Conservation (phyloP, 2,329 filamentous ascomycete genomes). For the Dothideomycetes sp. region DNA sequence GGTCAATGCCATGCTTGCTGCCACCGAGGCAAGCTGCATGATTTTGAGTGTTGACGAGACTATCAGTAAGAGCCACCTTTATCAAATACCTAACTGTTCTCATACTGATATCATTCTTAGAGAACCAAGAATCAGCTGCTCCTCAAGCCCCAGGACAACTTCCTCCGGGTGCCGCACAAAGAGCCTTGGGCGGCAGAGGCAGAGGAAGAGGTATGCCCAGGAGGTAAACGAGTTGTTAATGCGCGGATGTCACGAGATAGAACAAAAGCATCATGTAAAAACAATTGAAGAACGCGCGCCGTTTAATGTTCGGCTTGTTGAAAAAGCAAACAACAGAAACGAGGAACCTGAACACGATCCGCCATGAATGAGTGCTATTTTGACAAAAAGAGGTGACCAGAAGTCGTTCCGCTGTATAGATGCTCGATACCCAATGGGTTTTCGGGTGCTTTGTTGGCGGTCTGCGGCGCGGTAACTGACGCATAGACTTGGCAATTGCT, state of each 20-base stretch:
- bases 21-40: conserved; percentile 88
- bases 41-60: conserved; percentile 97
- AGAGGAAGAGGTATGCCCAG: conserved; percentile 84
- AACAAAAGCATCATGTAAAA: conserved; percentile 12
- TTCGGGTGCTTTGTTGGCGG: no score
- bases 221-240: conserved; percentile 41
- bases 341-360: no score
- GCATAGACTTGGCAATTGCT: no score
- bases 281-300: conserved; percentile 7
- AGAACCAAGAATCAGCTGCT: conserved; percentile 81
- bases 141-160: conserved; percentile 68
- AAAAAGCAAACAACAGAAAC: no score
- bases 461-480: no score
- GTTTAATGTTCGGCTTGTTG: conserved; percentile 4
- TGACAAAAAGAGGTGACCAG: no score
- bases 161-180: conserved; percentile 64
- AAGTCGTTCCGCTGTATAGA: no score
- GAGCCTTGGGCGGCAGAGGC: conserved; percentile 75
- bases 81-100: background rate
- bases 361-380: no score
- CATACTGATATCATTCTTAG: background rate
- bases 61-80: conserved; percentile 47
- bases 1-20: conserved; percentile 92
- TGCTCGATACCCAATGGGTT: no score
- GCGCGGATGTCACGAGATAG: conserved; percentile 1